Evolutionary conservation across 441 rosid species (phyloP), one percentile per base, ranked within the genome.

Genomic region (Pelargonium australe): DNA sequence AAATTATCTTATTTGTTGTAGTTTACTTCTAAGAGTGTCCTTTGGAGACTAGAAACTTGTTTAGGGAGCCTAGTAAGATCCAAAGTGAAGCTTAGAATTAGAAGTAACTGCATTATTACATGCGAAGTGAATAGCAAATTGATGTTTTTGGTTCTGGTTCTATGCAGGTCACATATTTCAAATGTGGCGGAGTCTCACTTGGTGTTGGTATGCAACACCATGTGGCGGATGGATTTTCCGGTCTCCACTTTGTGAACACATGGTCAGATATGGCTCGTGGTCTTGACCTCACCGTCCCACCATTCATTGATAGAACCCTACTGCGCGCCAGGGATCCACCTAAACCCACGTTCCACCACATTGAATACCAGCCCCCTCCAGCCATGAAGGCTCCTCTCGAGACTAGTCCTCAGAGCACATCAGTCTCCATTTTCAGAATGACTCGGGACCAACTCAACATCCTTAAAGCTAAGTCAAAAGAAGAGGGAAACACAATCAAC

Each of bases 121-220:
- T 20, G 23, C 23, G 23, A 20, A 20, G 23, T 20, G 23, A 20
- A 20, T 20, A 20, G 23, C 23, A 20, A 20, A 20, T 20, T 20
- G 23, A 20, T 20, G 23, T 20, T 20, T 20, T 20, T 20, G 23
- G 23, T 20, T 20, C 23, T 20, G 23, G 23, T 20, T 20, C 23
- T 20, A 20, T 20, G 23, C 72, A 87, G 92, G 85, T 94, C 44
- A 94, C 99, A 10, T 78, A 80, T 78, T 91, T 94, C 79, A 94
- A 91, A 78, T 94, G 99, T 12, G 97, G 99, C 6, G 97, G 99
- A 70, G 94, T 78, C 53, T 94, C 99, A 12, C 96, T 94, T 45
- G 99, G 99, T 0, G 99, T 91, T 44, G 99, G 99, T 14, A 94
- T 91, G 96, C 99, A 94, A 73, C 99, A 94, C 80, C 92, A 91